These are phyloP conservation scores for Penicillium sp. DNA, from an alignment of 2,329 filamentous ascomycete genomes.

Conservation along the genomic window DNA sequence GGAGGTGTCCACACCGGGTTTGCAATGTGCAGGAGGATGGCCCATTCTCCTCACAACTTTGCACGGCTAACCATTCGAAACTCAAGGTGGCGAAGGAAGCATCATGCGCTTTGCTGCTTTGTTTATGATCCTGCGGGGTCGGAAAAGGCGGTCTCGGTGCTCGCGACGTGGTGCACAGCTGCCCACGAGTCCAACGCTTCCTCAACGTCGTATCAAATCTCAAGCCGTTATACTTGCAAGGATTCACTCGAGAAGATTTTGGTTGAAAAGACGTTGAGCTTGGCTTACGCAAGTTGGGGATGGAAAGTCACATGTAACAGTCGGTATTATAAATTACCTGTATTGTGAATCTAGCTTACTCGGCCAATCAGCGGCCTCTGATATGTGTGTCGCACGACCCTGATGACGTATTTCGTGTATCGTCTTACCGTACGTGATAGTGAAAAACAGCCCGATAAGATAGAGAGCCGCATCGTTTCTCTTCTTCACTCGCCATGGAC, in stretches of 20 bases:
- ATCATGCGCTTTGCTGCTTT: conserved; percentile 2
- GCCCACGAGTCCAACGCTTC: not conserved
- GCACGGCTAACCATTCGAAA: not conserved
- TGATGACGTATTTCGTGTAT: conserved; percentile 1
- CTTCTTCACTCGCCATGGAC: conserved; percentile 7
- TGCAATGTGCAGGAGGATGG: not conserved
- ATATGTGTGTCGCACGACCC: no score
- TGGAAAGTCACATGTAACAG: not conserved
- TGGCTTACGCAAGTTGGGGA: not conserved
- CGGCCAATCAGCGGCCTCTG: no score
- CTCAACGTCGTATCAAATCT: not conserved
- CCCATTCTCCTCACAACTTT: not conserved
- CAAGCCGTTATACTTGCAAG: not conserved
- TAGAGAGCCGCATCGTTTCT: not conserved
- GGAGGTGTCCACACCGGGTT: not conserved
- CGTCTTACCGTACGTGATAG: not conserved
- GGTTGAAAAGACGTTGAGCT: not conserved
- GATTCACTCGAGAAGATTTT: not conserved
- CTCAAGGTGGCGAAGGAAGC: not conserved
- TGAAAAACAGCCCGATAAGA: not conserved
- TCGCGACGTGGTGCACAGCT: not conserved
- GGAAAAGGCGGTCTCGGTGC: conserved; percentile 8
- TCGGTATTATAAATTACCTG: not conserved
- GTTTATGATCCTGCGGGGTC: conserved; percentile 4
- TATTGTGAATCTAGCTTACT: no score